Conservation (phyloP, 2,329 filamentous ascomycete species). For the Diaporthe humulicola region DNA sequence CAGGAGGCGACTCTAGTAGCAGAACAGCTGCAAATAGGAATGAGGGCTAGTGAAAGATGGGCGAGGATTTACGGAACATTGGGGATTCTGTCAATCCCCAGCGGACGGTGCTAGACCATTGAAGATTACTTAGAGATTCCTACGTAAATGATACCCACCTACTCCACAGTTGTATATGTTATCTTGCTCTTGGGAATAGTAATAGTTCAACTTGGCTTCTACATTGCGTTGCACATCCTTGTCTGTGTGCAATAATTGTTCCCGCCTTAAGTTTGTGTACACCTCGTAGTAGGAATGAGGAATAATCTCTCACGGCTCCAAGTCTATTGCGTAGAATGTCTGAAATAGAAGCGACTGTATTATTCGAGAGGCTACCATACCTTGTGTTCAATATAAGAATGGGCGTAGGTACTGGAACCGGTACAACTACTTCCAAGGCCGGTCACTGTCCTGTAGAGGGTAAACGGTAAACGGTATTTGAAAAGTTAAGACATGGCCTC, state of each 20-base stretch:
- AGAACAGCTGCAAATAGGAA: conserved; percentile 40
- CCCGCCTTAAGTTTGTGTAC: too few species aligned
- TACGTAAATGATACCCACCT: conserved; percentile 3
- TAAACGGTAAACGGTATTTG: too few species aligned
- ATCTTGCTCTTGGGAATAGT: too few species aligned
- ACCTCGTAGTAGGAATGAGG: too few species aligned
- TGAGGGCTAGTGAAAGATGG: conserved; percentile 43
- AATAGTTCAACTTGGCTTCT: background rate
- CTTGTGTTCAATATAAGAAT: too few species aligned
- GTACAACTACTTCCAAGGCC: background rate
- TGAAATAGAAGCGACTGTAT: too few species aligned
- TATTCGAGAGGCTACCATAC: too few species aligned
- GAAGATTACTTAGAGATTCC: background rate
- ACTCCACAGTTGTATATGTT: too few species aligned
- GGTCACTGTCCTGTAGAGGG: too few species aligned
- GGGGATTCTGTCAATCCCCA: conserved; percentile 1
- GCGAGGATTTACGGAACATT: conserved; percentile 44
- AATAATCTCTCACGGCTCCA: too few species aligned
- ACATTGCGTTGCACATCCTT: background rate
- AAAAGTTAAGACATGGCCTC: background rate
- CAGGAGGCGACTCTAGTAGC: conserved; percentile 33
- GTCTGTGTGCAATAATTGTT: too few species aligned
- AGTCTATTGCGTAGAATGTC: too few species aligned
- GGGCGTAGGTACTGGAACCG: background rate
- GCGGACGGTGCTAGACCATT: background rate